These are phyloP conservation scores for Mucor velutinosus DNA, from an alignment of 371 early-diverging fungal species.

Conservation along the genomic window DNA sequence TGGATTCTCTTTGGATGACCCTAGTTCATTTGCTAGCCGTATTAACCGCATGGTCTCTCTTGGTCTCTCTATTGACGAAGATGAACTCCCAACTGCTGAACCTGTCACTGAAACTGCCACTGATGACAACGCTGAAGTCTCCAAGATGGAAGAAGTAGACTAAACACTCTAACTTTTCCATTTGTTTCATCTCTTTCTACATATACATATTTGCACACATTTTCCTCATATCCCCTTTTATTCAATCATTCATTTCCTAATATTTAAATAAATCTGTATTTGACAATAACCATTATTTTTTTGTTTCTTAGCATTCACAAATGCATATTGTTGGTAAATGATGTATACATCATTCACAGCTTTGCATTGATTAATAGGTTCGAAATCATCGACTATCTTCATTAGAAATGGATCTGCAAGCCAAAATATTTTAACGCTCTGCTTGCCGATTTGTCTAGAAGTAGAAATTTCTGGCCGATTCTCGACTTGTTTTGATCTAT, in stretches of 20 bases:
- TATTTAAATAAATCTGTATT: constrained; percentile 1
- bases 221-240: not conserved
- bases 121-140: constrained; percentile 71
- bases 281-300: not conserved
- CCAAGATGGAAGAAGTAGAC: constrained; percentile 95
- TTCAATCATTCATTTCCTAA: not conserved
- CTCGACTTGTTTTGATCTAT: no score
- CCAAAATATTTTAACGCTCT: no score
- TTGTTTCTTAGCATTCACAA: not conserved
- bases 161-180: constrained; percentile 37
- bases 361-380: no score
- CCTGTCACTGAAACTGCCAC: constrained; percentile 47
- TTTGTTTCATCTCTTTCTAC: not conserved
- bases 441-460: no score
- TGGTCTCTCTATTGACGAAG: constrained; percentile 93
- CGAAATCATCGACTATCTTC: no score
- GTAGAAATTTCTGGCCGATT: no score
- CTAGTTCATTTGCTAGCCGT: constrained; percentile 89
- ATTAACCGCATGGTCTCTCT: constrained; percentile 99
- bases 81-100: constrained; percentile 54
- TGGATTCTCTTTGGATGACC: constrained; percentile 97
- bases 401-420: no score
- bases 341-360: no score
- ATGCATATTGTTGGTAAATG: no score
- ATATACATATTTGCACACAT: not conserved